phyloP scores from a whole-genome alignment of 2,329 filamentous ascomycete species.

The Microdochium trichocladiopsis region DNA sequence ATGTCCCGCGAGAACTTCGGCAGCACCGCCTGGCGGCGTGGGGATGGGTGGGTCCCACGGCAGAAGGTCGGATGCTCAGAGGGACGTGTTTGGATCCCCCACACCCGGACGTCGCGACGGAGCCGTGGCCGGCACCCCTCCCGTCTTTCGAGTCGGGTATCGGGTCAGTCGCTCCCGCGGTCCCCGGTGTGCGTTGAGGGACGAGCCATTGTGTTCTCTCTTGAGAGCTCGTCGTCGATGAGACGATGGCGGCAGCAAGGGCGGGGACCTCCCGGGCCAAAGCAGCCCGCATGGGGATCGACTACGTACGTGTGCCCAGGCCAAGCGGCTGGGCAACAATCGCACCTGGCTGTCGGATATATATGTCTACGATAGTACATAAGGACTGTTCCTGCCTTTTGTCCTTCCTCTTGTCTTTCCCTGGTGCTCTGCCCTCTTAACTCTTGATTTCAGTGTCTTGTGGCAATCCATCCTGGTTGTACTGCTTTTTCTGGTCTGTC shows the following conservation, averaged over 20 bases:
- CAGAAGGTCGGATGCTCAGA: neutral
- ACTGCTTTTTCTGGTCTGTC: neutral
- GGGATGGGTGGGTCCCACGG: neutral
- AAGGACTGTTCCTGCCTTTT: neutral
- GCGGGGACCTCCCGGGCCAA: too few species aligned
- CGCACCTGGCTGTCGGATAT: neutral
- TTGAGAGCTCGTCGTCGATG: too few species aligned
- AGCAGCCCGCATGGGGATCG: too few species aligned
- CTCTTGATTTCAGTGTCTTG: neutral
- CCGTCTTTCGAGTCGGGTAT: too few species aligned
- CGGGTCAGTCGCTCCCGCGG: too few species aligned
- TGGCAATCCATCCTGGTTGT: neutral
- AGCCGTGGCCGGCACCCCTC: too few species aligned
- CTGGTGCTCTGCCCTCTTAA: neutral
- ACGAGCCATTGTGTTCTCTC: too few species aligned
- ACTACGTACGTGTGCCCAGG: neutral
- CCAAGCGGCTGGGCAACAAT: neutral
- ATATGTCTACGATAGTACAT: neutral
- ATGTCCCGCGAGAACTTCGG: neutral
- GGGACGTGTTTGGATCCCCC: neutral
- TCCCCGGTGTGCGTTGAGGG: too few species aligned
- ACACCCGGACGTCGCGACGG: neutral
- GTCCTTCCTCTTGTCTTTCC: neutral
- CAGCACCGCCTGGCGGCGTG: neutral
- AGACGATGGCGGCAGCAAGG: too few species aligned